Evolutionary conservation across 768 basidiomycete genomes (phyloP), one percentile per base, ranked within the genome.

Genomic region (Tulasnella sp.): DNA sequence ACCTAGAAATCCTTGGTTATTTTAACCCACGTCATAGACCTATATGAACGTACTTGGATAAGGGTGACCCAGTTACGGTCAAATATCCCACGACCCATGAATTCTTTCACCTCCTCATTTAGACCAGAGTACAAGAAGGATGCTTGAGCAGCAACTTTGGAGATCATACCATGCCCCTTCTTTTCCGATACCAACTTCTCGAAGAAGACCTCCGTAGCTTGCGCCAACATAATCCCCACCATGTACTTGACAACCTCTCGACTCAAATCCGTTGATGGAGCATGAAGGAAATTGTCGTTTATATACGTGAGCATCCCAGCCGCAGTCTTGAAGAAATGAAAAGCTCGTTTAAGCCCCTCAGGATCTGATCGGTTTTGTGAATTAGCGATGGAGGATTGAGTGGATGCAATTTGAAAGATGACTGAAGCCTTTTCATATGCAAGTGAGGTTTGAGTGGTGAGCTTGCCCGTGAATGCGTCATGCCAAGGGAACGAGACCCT

Each of bases 271-370:
- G 88, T 95, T 19, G 86, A 90, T 0, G 95, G 95, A 0, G 93
- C 95, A 60, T 99, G 95, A 0, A 99, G 70, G 65, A 99, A 99
- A 74, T 99, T 96, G 66, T 99, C 95, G 69, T 98, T 96, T 71
- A 99, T 91, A 64, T 98, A 99, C 5, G 81, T 89, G 61, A 96
- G 78, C 89, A 99, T 95, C 16, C 95, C 95, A 2, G 92, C 88
- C 35, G 85, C 81, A 9, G 84, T 79, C 15, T 83, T 72, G 60
- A 89, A 86, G 67, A 89, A 92, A 67, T 88, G 78, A 69, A 95
- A 99, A 0, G 93, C 79, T 29, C 89, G 78, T 66, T 95, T 98
- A 60, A 89, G 66, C 16, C 92, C 91, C 64, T 96, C 90, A 1
- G 89, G 86, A 48, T 90, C 84, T 0, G 82, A 79, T 47, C 90